phyloP scores from a whole-genome alignment of 345 rosid genomes.

The Salix suchowensis region DNA sequence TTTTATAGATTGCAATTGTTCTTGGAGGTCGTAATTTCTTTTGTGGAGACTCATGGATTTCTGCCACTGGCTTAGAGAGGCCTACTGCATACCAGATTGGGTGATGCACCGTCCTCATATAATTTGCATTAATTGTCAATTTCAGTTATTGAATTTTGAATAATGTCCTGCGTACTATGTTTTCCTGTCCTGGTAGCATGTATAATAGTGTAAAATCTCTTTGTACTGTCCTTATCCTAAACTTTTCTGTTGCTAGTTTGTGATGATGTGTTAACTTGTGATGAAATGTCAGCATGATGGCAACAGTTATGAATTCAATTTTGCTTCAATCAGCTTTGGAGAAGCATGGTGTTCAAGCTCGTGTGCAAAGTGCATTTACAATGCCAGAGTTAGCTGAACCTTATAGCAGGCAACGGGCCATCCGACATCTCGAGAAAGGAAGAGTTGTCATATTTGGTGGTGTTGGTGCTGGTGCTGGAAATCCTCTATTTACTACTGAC shows the following conservation, averaged over 20 bases:
- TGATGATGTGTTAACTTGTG: slow-evolving; percentile 4
- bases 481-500: slow-evolving; percentile 84
- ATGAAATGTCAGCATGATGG: slow-evolving; percentile 69
- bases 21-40: slow-evolving; percentile 89
- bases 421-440: slow-evolving; percentile 85
- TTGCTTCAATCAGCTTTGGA: slow-evolving; percentile 85
- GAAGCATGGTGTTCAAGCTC: slow-evolving; percentile 67
- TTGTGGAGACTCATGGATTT: slow-evolving; percentile 74
- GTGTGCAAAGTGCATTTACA: slow-evolving; percentile 66
- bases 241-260: not conserved
- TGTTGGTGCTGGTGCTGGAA: slow-evolving; percentile 77
- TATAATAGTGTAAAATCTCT: not conserved
- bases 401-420: slow-evolving; percentile 68
- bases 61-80: slow-evolving; percentile 76
- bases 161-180: no score
- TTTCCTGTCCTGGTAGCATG: not conserved
- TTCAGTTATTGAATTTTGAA: not conserved
- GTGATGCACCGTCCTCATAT: slow-evolving; percentile 26
- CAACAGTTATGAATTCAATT: slow-evolving; percentile 81
- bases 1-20: slow-evolving; percentile 69
- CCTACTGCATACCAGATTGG: slow-evolving; percentile 79
- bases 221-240: not conserved
- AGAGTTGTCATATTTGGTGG: slow-evolving; percentile 95
- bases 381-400: slow-evolving; percentile 82
- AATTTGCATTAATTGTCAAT: not conserved